These are phyloP conservation scores for Flueggea neowawraea DNA, from an alignment of 441 rosid species.

Conservation along the genomic window DNA sequence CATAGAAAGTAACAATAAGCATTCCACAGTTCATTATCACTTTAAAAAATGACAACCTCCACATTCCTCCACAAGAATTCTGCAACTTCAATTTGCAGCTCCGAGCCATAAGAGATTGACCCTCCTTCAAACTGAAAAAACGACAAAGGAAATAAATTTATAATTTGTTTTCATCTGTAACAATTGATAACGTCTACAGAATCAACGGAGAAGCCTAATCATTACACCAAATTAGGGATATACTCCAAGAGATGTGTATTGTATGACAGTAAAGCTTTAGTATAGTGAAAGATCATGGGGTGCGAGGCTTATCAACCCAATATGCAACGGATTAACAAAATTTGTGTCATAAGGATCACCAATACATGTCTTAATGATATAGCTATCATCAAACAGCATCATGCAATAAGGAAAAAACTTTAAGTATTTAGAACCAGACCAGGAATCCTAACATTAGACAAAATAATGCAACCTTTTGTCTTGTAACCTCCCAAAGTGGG, in stretches of 20 bases:
- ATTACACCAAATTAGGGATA: neutral
- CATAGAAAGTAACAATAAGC: conserved; percentile 10
- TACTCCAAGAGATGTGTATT: neutral
- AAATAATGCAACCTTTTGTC: conserved; percentile 63
- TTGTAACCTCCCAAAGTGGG: conserved; percentile 89
- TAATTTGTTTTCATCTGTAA: conserved; percentile 1
- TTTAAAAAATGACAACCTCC: conserved; percentile 42
- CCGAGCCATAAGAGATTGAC: conserved; percentile 72
- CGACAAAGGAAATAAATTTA: conserved; percentile 8
- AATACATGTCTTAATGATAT: too few relatives aligned
- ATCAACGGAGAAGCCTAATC: neutral
- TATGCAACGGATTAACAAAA: too few relatives aligned
- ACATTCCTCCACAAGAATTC: conserved; percentile 91
- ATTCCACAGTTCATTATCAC: conserved; percentile 6
- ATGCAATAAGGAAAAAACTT: neutral
- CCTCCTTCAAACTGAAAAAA: conserved; percentile 67
- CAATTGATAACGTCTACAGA: neutral
- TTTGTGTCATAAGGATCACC: too few relatives aligned
- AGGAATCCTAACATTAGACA: conserved; percentile 1
- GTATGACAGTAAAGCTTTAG: too few relatives aligned
- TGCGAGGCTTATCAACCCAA: too few relatives aligned
- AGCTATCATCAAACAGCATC: neutral
- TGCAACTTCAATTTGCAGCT: conserved; percentile 82
- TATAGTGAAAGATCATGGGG: neutral
- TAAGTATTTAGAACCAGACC: neutral